Conservation (phyloP, 176 grass and related monocot species). For the Guadua angustifolia region DNA sequence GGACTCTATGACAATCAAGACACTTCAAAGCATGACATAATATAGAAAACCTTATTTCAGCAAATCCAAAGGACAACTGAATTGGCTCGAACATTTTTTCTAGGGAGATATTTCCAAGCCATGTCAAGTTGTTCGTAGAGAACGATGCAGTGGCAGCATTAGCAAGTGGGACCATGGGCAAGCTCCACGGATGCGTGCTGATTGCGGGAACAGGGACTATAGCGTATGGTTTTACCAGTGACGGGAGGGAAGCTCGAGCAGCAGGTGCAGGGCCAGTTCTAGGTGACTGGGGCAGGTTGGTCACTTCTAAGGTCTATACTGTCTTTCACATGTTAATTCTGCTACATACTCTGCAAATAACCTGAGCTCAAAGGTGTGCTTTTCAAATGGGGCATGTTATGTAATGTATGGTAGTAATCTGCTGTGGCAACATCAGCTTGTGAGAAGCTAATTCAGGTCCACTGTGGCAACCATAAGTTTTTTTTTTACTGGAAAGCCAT, state of each 20-base stretch:
- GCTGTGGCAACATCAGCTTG: not conserved
- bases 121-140: slow-evolving; percentile 71
- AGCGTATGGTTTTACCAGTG: slow-evolving; percentile 70
- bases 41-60: not conserved
- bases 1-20: not conserved
- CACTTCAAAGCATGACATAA: not conserved
- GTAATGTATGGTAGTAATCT: not conserved
- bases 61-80: not conserved
- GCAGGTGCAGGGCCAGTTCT: slow-evolving; percentile 80
- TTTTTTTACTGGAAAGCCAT: not conserved
- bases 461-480: not conserved
- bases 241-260: slow-evolving; percentile 75
- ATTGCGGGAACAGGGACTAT: slow-evolving; percentile 78
- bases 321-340: not conserved
- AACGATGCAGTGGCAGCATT: slow-evolving; percentile 74
- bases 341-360: not conserved
- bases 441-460: not conserved
- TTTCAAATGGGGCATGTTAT: not conserved
- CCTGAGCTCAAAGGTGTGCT: not conserved
- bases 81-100: not conserved
- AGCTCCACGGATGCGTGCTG: slow-evolving; percentile 73
- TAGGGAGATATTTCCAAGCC: slow-evolving; percentile 68
- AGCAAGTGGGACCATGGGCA: slow-evolving; percentile 83
- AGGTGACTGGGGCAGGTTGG: slow-evolving; percentile 81
- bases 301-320: not conserved